Conservation (phyloP, 768 basidiomycete genomes). For the Coprinopsis cinerea region DNA sequence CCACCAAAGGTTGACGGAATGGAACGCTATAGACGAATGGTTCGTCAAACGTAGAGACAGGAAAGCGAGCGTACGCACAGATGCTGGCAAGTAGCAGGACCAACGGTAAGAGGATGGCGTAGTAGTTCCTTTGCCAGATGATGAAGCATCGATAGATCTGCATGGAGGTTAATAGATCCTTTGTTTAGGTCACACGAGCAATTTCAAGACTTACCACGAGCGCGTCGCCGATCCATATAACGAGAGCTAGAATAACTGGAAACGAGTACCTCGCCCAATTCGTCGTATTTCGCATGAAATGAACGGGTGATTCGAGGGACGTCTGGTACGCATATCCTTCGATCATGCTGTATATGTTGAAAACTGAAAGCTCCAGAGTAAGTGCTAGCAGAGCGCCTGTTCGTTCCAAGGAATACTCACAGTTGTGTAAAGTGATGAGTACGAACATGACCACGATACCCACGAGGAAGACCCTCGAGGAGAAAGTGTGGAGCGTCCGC, state of each 20-base stretch:
- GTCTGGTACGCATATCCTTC: constrained; percentile 17
- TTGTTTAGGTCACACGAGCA: background rate
- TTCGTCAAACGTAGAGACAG: background rate
- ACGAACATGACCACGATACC: constrained; percentile 1
- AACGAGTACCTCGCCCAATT: constrained; percentile 20
- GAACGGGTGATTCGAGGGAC: constrained; percentile 11
- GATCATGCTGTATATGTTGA: constrained; percentile 19
- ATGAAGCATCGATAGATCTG: constrained; percentile 27
- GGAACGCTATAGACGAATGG: constrained; percentile 5
- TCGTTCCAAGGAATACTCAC: constrained; percentile 1
- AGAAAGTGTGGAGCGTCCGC: constrained; percentile 5
- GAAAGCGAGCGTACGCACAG: constrained; percentile 15
- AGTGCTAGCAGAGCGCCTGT: background rate
- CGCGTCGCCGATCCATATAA: constrained; percentile 25
- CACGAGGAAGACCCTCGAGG: constrained; percentile 11
- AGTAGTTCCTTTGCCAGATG: constrained; percentile 21
- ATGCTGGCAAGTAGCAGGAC: constrained; percentile 16
- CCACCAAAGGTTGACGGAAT: constrained; percentile 18
- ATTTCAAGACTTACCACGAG: constrained; percentile 19
- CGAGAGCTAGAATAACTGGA: constrained; percentile 18
- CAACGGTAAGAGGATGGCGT: constrained; percentile 19
- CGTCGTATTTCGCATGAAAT: constrained; percentile 18
- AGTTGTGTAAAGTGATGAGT: constrained; percentile 14
- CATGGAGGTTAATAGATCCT: background rate
- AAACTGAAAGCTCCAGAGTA: constrained; percentile 7